Percentiles rank a stretch among this genome's conserved stretches.
Conservation (phyloP, 2,329 filamentous ascomycete genomes). For the Clarireedia monteithiana region DNA sequence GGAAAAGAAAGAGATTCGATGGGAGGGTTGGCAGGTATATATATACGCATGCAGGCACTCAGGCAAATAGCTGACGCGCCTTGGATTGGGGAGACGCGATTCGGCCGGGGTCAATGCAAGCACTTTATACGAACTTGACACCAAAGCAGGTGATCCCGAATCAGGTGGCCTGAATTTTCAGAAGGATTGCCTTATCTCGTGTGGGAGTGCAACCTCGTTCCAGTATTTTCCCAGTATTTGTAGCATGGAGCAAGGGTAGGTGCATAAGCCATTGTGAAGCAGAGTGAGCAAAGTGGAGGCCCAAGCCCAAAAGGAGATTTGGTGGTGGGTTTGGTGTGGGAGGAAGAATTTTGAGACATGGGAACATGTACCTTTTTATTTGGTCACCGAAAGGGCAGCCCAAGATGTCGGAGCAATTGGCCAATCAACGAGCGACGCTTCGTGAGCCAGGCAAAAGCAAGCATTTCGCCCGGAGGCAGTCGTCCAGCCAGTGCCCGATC, state of each 20-base stretch:
- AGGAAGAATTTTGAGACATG: background rate
- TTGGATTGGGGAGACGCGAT: background rate
- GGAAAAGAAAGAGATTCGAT: background rate
- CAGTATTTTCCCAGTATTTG: background rate
- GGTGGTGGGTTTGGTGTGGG: background rate
- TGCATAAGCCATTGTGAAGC: background rate
- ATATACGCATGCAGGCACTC: background rate
- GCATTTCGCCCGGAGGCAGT: background rate
- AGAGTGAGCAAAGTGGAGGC: background rate
- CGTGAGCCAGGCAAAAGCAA: background rate
- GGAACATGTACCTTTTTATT: background rate
- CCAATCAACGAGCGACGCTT: background rate
- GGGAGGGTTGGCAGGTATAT: background rate
- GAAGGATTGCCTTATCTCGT: constrained; percentile 1
- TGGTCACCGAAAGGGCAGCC: background rate
- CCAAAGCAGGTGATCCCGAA: constrained; percentile 4
- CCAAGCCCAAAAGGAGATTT: background rate
- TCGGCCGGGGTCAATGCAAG: background rate
- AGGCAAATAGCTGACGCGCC: constrained; percentile 6
- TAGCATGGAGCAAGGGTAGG: background rate
- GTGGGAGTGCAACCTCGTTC: background rate
- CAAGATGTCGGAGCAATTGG: background rate
- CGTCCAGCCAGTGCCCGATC: too few relatives aligned
- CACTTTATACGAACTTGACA: background rate
- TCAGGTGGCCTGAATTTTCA: background rate